Conservation (phyloP, 2,329 filamentous ascomycete species). For the Alternaria gansuensis region DNA sequence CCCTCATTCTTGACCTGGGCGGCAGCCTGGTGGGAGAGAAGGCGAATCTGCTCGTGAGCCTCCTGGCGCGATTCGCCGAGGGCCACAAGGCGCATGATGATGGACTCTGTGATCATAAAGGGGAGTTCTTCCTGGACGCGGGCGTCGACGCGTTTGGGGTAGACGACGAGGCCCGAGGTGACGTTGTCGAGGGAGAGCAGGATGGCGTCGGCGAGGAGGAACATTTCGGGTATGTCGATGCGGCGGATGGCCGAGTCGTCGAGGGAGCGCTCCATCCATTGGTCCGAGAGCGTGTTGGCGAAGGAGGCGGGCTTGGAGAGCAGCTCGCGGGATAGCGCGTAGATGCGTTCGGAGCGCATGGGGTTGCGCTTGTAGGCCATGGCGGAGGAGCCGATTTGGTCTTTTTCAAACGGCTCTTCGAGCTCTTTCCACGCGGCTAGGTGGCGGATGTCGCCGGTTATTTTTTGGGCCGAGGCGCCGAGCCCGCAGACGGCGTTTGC, state of each 20-base stretch:
- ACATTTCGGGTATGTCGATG: slow-evolving; percentile 60
- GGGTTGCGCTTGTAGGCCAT: slow-evolving; percentile 72
- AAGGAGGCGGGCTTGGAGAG: slow-evolving; percentile 65
- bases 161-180: slow-evolving; percentile 76
- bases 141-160: slow-evolving; percentile 74
- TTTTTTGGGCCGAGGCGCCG: slow-evolving; percentile 79
- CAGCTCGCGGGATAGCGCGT: slow-evolving; percentile 65
- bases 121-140: slow-evolving; percentile 77
- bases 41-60: slow-evolving; percentile 84
- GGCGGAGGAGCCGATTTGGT: slow-evolving; percentile 63
- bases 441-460: slow-evolving; percentile 77
- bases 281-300: slow-evolving; percentile 71
- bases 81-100: slow-evolving; percentile 72
- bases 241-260: slow-evolving; percentile 78
- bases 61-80: slow-evolving; percentile 78
- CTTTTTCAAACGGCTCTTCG: slow-evolving; percentile 82
- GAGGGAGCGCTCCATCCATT: slow-evolving; percentile 81
- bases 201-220: slow-evolving; percentile 64
- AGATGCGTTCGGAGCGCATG: slow-evolving; percentile 69
- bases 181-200: slow-evolving; percentile 76
- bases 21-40: slow-evolving; percentile 79
- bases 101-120: slow-evolving; percentile 77
- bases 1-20: slow-evolving; percentile 76
- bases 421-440: slow-evolving; percentile 81
- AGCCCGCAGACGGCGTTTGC: slow-evolving; percentile 81